phyloP scores from a whole-genome alignment of 441 rosid genomes.

The Eruca vesicaria region DNA sequence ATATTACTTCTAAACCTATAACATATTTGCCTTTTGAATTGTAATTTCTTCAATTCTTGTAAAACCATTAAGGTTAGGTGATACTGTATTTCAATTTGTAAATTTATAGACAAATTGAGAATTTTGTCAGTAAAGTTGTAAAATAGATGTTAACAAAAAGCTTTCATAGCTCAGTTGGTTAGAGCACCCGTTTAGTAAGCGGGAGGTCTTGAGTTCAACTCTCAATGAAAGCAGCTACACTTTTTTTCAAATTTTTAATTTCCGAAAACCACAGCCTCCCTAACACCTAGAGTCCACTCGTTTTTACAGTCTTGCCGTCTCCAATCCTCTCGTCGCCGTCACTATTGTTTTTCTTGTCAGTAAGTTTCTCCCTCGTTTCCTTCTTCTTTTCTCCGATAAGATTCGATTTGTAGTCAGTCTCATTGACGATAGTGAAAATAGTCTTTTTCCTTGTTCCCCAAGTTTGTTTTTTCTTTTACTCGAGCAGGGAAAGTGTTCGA shows the following conservation, averaged over 20 bases:
- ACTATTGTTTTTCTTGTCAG: background rate
- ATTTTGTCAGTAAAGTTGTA: too few species aligned
- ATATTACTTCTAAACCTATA: background rate
- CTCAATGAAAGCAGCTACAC: conserved; percentile 68
- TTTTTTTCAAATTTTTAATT: background rate
- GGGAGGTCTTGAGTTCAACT: conserved; percentile 99
- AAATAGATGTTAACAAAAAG: background rate
- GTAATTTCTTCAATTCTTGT: background rate
- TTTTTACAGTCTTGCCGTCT: background rate
- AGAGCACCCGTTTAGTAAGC: conserved; percentile 99
- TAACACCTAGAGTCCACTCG: background rate
- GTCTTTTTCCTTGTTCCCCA: background rate
- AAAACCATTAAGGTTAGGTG: too few species aligned
- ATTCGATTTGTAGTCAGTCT: background rate
- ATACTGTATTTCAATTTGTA: too few species aligned
- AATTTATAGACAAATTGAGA: too few species aligned
- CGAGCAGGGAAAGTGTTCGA: too few species aligned
- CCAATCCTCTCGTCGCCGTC: conserved; percentile 2
- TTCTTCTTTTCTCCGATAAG: background rate
- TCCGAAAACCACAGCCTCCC: background rate
- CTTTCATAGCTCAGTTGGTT: conserved; percentile 93
- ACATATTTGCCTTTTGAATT: background rate
- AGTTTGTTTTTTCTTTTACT: background rate
- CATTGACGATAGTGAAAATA: background rate
- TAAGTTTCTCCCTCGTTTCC: background rate